phyloP scores from a whole-genome alignment of 2,329 filamentous ascomycete genomes.

The Ceratocystis cubensis region DNA sequence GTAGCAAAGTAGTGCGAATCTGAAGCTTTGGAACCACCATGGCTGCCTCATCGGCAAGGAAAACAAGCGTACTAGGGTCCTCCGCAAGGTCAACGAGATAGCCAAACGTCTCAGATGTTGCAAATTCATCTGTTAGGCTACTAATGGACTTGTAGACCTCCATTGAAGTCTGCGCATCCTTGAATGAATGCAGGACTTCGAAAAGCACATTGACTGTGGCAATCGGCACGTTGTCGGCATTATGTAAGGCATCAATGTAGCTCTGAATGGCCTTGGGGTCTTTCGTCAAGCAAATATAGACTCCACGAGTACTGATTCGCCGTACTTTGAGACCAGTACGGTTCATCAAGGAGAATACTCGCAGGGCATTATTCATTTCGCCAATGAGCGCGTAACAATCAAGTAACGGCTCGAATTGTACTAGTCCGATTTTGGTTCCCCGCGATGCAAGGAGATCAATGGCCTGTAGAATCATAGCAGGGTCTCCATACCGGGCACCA shows the following conservation, averaged over 20 bases:
- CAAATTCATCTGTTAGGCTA: constrained; percentile 22
- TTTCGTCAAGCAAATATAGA: constrained; percentile 45
- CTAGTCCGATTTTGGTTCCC: constrained; percentile 43
- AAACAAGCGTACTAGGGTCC: constrained; percentile 8
- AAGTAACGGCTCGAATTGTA: constrained; percentile 71
- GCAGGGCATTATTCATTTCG: constrained; percentile 54
- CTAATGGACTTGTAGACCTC: constrained; percentile 21
- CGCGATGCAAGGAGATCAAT: constrained; percentile 52
- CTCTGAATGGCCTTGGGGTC: constrained; percentile 35
- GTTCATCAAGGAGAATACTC: constrained; percentile 61
- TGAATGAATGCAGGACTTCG: constrained; percentile 25
- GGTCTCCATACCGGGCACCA: constrained; percentile 56
- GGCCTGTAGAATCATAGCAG: constrained; percentile 55
- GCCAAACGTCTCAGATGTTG: constrained; percentile 21
- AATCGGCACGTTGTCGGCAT: constrained; percentile 27
- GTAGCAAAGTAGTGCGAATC: constrained; percentile 16
- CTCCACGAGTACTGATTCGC: constrained; percentile 46
- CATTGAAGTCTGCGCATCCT: constrained; percentile 20
- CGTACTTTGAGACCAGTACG: constrained; percentile 47
- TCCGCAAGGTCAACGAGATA: constrained; percentile 14
- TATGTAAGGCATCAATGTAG: constrained; percentile 45
- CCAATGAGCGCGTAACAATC: constrained; percentile 51
- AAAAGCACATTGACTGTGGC: constrained; percentile 29
- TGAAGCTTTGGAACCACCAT: constrained; percentile 14
- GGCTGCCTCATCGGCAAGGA: constrained; percentile 17